Evolutionary conservation across 139 green algal species (phyloP).

Genomic region (Chlamydomonas schloesseri): DNA sequence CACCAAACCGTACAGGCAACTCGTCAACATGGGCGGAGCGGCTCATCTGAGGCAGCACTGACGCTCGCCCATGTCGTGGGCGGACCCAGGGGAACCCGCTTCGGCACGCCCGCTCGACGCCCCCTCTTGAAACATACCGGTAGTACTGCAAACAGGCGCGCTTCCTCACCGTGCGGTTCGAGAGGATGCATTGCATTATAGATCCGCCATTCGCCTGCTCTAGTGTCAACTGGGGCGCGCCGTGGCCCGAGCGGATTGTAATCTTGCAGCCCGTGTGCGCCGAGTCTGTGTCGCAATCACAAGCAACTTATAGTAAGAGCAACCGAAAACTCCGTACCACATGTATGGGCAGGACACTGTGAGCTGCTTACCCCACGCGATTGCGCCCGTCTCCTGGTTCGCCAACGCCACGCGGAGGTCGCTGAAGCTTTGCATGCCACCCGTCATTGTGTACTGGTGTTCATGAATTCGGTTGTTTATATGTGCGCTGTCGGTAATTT

Average conservation of each 20-base stretch:
- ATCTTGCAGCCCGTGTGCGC: not conserved
- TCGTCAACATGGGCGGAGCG: no score
- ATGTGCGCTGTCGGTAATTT: no score
- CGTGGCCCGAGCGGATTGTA: not conserved
- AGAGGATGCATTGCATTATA: conserved; percentile 14
- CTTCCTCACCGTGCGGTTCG: not conserved
- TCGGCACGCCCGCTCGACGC: not conserved
- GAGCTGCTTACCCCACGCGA: conserved; percentile 22
- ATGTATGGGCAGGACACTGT: no score
- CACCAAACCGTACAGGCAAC: no score
- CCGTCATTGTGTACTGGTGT: no score
- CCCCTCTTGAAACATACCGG: no score
- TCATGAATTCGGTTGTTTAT: no score
- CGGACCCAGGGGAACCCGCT: no score
- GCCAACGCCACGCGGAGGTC: conserved; percentile 8
- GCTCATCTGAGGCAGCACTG: not conserved
- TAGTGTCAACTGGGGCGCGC: not conserved
- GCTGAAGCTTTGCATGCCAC: not conserved
- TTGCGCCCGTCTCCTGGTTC: not conserved
- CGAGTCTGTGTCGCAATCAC: not conserved
- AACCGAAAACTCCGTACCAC: no score
- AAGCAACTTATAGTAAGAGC: no score
- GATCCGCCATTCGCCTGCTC: not conserved
- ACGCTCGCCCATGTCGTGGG: not conserved
- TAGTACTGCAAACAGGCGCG: no score